These are phyloP conservation scores for Pleurotus ostreatus DNA, from an alignment of 768 basidiomycete genomes.

Conservation along the genomic window DNA sequence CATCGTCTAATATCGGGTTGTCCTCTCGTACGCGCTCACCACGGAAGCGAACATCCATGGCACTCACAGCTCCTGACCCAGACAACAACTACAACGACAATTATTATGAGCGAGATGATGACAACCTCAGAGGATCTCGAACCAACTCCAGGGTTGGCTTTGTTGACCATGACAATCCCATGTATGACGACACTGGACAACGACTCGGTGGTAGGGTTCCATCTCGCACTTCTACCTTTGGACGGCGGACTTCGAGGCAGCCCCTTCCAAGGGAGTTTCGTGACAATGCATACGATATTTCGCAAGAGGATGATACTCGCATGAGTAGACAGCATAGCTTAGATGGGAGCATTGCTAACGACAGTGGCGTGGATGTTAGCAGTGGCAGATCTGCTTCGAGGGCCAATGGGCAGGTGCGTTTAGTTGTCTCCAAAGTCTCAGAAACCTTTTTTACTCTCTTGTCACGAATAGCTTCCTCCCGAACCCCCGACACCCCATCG, in stretches of 20 bases:
- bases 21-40: slow-evolving; percentile 11
- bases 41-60: slow-evolving; percentile 7
- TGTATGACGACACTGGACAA: slow-evolving; percentile 1
- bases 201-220: neutral
- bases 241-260: slow-evolving; percentile 27
- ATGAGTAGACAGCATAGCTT: neutral
- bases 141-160: slow-evolving; percentile 1
- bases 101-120: neutral
- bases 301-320: slow-evolving; percentile 12
- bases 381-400: slow-evolving; percentile 1
- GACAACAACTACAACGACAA: neutral
- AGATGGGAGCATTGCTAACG: neutral
- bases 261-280: slow-evolving; percentile 42
- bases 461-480: neutral
- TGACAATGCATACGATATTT: slow-evolving; percentile 21
- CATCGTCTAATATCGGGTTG: neutral
- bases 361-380: neutral
- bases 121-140: neutral
- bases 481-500: slow-evolving; percentile 7
- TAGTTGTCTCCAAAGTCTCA: too few species aligned
- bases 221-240: slow-evolving; percentile 3
- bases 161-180: neutral
- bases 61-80: neutral
- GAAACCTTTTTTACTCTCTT: neutral
- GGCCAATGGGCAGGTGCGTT: slow-evolving; percentile 2